These are phyloP conservation scores for Prunella vulgaris DNA, from an alignment of 257 asterid genomes.

Conservation along the genomic window DNA sequence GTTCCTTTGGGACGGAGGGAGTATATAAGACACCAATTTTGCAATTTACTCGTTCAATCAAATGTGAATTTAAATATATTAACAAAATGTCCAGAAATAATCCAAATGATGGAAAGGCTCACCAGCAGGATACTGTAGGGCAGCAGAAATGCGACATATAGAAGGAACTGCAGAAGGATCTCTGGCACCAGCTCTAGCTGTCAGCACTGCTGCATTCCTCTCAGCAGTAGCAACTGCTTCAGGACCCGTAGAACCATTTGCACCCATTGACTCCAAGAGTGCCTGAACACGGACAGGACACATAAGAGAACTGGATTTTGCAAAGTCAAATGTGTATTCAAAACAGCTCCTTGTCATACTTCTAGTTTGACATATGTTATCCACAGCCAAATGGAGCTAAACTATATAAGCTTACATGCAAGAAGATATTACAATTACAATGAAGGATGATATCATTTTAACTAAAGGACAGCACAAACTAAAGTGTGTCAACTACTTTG, in stretches of 20 bases:
- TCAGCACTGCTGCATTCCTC: constrained; percentile 79
- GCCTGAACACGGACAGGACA: constrained; percentile 47
- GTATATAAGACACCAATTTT: too few species aligned
- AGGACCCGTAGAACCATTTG: constrained; percentile 80
- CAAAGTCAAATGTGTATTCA: neutral
- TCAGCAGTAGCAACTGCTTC: constrained; percentile 91
- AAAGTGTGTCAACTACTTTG: neutral
- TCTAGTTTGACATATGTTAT: neutral
- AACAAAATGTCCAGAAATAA: constrained; percentile 9
- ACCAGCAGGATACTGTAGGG: constrained; percentile 95
- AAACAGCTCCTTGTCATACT: neutral
- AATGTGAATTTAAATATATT: neutral
- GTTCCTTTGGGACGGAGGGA: too few species aligned
- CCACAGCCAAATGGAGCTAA: neutral
- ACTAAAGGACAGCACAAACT: neutral
- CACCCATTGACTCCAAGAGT: constrained; percentile 81
- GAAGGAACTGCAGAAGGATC: constrained; percentile 99
- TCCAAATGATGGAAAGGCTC: constrained; percentile 25
- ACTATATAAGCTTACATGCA: neutral
- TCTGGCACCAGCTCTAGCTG: constrained; percentile 96
- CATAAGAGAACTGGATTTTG: constrained; percentile 11
- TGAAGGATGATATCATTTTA: neutral
- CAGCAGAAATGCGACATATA: constrained; percentile 94
- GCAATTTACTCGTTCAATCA: neutral
- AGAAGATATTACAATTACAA: neutral